phyloP scores from a whole-genome alignment of 148 eudicot species.

The Chenopodium suecicum region DNA sequence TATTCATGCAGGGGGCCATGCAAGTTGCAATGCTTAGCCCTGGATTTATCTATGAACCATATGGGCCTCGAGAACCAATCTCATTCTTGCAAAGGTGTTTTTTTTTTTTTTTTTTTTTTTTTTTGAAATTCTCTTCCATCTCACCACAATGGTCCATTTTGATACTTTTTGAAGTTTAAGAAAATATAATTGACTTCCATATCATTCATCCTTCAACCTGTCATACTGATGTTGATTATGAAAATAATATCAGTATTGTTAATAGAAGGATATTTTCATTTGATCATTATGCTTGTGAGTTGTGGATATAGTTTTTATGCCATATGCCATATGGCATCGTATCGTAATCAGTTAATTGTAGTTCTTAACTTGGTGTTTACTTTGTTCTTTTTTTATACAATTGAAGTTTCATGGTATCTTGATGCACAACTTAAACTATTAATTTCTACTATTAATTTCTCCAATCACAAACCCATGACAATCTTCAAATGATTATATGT shows the following conservation, averaged over 20 bases:
- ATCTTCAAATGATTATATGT: no score
- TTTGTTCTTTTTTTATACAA: no score
- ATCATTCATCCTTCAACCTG: neutral
- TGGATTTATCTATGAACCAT: conserved; percentile 88
- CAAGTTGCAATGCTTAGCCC: conserved; percentile 84
- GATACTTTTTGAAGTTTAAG: neutral
- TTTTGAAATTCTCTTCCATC: neutral
- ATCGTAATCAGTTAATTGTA: no score
- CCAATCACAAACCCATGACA: no score
- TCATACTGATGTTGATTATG: neutral
- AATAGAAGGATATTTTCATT: neutral
- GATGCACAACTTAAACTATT: no score
- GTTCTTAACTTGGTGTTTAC: no score
- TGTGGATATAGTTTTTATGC: neutral
- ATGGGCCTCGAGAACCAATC: conserved; percentile 68
- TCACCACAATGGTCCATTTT: neutral
- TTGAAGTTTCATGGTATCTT: no score
- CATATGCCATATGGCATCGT: neutral
- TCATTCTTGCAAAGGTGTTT: conserved; percentile 75
- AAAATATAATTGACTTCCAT: neutral
- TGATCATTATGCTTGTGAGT: neutral
- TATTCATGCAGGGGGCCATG: conserved; percentile 58
- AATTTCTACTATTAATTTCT: no score
- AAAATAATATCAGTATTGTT: neutral
- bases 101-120: neutral